These are phyloP conservation scores for Nicotiana noctiflora DNA, from an alignment of 257 asterid genomes.

Conservation along the genomic window DNA sequence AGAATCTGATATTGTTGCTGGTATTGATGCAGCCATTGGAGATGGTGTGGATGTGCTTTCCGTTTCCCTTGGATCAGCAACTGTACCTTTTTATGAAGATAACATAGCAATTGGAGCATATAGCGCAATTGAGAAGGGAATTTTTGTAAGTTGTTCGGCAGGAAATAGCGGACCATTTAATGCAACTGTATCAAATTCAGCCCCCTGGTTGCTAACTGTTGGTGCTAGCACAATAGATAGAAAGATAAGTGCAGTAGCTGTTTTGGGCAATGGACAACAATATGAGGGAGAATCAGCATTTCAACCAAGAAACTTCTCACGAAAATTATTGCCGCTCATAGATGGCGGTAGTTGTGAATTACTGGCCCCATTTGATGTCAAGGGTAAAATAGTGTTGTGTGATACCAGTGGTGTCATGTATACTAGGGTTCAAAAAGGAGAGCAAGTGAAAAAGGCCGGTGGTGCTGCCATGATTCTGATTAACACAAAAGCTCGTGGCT, in stretches of 20 bases:
- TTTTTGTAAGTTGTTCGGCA: conserved; percentile 23
- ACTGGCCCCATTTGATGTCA: neutral
- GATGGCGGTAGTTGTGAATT: conserved; percentile 5
- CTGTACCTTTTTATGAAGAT: neutral
- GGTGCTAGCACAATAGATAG: conserved; percentile 29
- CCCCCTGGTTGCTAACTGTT: conserved; percentile 30
- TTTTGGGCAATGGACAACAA: conserved; percentile 15
- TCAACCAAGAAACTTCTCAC: conserved; percentile 17
- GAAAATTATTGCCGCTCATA: conserved; percentile 10
- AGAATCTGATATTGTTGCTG: conserved; percentile 11
- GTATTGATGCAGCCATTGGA: conserved; percentile 16
- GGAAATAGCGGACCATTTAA: conserved; percentile 15
- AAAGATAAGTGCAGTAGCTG: conserved; percentile 13
- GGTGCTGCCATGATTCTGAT: conserved; percentile 27
- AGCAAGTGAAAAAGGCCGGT: conserved; percentile 20
- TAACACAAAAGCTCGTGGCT: conserved; percentile 10
- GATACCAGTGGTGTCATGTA: conserved; percentile 10
- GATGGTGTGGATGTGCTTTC: conserved; percentile 26
- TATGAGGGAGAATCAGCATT: conserved; percentile 17
- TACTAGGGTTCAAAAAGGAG: conserved; percentile 12
- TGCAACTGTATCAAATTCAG: conserved; percentile 16
- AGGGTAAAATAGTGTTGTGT: conserved; percentile 23
- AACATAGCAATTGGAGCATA: conserved; percentile 18
- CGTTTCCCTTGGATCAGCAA: conserved; percentile 10
- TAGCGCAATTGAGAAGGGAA: conserved; percentile 17